Base-by-base conservation (phyloP, 2,329 filamentous ascomycete species). In the Penicillium hordei region DNA sequence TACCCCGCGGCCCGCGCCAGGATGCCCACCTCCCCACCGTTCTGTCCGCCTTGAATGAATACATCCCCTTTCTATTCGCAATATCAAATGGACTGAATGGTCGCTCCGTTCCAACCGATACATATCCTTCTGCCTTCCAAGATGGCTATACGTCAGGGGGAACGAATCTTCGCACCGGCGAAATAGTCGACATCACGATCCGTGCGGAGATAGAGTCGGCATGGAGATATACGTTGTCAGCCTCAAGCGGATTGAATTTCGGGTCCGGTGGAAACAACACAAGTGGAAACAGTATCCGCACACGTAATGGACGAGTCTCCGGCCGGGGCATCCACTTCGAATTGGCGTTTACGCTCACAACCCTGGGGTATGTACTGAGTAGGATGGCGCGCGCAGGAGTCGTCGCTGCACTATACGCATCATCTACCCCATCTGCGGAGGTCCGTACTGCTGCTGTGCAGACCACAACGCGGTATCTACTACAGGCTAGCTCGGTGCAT, bases 161-260 rank as follows among this genome's bases (percentile, higher is more conserved):
- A 27, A 43, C 39, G n/a, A 55, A 34, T n/a, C 36, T 58, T 31
- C 56, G 45, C 36, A 60, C 76, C 4, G 82, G 82, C 8, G 88
- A 91, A 66, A 81, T 85, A 52, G 81, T 94, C 64, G 85, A 86
- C 58, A 81, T 92, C 17, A 81, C 87, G n/a, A 78, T 89, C 39
- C 84, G 83, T 64, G 86, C 86, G 40, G 81, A 85, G 51, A 83
- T 96, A 39, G 84, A 90, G 55, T 79, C 83, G 12, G 81, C 86
- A 84, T 99, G 94, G 94, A 87, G 93, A 38, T 86, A 91, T 5
- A 93, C 89, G 0, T 79, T 97, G 19, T 85, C 87, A 4, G 83
- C 86, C n/a, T 72, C 83, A 5, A 63, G 61, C 25, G 27, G 34
- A 6, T 49, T 62, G 17, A 61, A 43, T 19, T 23, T 60, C 3